These are phyloP conservation scores for Hypoxylon sp. DNA, from an alignment of 2,329 filamentous ascomycete species.

Conservation along the genomic window DNA sequence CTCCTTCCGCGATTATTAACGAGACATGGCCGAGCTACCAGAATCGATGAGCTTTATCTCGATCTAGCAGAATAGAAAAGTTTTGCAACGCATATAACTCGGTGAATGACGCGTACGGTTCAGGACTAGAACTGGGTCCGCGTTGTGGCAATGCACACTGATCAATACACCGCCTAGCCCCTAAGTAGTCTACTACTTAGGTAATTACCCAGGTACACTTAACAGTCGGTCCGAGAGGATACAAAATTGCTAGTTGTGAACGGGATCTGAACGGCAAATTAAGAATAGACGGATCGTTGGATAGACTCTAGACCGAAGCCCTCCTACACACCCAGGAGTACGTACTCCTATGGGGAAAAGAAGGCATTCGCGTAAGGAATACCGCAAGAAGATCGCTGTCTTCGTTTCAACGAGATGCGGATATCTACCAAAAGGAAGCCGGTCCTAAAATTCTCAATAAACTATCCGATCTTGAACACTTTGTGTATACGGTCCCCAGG, in stretches of 20 bases:
- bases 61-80: slow-evolving; percentile 20
- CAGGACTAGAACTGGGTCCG: slow-evolving; percentile 11
- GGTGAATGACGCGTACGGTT: slow-evolving; percentile 9
- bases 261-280: neutral
- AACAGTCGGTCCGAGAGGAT: slow-evolving; percentile 6
- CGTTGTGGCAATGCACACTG: slow-evolving; percentile 12
- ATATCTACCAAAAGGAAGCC: neutral
- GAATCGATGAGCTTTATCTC: slow-evolving; percentile 5
- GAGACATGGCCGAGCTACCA: slow-evolving; percentile 6
- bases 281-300: neutral
- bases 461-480: neutral
- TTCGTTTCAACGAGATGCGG: neutral
- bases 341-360: neutral
- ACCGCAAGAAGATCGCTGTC: neutral
- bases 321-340: neutral
- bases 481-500: neutral
- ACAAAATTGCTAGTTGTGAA: neutral
- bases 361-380: too few relatives aligned
- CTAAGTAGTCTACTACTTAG: neutral
- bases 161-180: neutral
- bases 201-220: neutral
- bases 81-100: slow-evolving; percentile 1
- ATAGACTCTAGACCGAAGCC: neutral
- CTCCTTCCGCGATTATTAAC: slow-evolving; percentile 13
- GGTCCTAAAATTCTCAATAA: neutral